These are phyloP conservation scores for Fusarium falciforme DNA, from an alignment of 2,329 filamentous ascomycete genomes.

Conservation along the genomic window DNA sequence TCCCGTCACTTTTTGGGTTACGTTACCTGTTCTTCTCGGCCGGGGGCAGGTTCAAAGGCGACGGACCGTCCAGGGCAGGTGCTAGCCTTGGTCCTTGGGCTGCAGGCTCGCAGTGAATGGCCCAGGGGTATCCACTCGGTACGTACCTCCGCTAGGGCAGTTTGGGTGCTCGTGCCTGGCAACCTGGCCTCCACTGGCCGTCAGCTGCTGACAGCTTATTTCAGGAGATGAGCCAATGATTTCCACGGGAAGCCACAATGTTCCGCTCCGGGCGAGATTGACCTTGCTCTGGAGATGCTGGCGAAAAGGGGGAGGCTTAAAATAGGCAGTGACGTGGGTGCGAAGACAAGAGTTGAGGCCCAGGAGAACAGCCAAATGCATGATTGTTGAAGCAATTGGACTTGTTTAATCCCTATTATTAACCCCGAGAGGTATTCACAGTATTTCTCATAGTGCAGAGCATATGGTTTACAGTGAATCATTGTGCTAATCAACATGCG, in stretches of 20 bases:
- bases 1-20: conserved; percentile 44
- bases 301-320: conserved; percentile 34
- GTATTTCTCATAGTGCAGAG: neutral
- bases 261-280: conserved; percentile 36
- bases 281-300: conserved; percentile 27
- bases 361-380: neutral
- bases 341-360: neutral
- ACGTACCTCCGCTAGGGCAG: conserved; percentile 18
- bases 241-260: conserved; percentile 5
- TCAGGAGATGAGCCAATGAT: conserved; percentile 19
- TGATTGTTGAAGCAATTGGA: neutral
- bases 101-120: neutral
- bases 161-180: conserved; percentile 10
- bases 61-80: conserved; percentile 29
- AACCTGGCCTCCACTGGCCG: conserved; percentile 16
- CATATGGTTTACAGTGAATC: neutral
- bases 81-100: neutral
- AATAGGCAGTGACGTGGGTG: neutral
- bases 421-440: neutral
- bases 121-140: neutral
- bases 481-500: neutral
- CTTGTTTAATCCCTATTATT: neutral
- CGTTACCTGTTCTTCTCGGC: conserved; percentile 50
- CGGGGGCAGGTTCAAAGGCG: conserved; percentile 25
- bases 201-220: conserved; percentile 31